Conservation (phyloP, 2,329 filamentous ascomycete genomes). For the Myriosclerotinia curreyana region DNA sequence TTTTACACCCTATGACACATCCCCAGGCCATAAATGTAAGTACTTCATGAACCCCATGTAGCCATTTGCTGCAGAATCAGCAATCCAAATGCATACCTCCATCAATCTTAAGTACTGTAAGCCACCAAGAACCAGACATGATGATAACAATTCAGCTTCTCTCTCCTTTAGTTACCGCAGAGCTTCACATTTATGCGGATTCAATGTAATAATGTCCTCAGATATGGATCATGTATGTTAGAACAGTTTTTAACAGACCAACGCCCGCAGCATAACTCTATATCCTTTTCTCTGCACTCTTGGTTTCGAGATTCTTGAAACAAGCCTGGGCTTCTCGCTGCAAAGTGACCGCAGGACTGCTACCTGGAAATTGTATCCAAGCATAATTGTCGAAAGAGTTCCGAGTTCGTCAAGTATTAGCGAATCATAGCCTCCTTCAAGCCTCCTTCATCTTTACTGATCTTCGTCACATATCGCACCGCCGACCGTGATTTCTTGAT, state of each 20-base stretch:
- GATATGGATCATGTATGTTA: too few relatives aligned
- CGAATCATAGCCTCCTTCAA: neutral
- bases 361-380: neutral
- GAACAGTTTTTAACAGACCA: neutral
- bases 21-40: rapidly evolving
- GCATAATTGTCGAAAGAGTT: neutral
- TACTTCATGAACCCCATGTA: neutral
- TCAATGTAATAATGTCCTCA: neutral
- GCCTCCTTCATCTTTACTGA: neutral
- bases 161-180: neutral
- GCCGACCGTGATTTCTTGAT: too few relatives aligned
- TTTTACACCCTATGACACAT: too few relatives aligned
- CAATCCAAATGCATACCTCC: too few relatives aligned
- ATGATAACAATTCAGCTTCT: neutral
- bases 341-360: neutral
- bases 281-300: neutral
- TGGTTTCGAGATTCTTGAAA: neutral
- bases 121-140: neutral
- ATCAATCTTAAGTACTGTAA: neutral
- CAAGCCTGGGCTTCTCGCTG: rapidly evolving
- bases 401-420: neutral
- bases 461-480: neutral
- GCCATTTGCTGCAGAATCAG: too few relatives aligned
- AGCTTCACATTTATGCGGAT: neutral
- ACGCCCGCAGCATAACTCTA: neutral